phyloP scores from a whole-genome alignment of 2,329 filamentous ascomycete species.

The Westerdykella aurantiaca region DNA sequence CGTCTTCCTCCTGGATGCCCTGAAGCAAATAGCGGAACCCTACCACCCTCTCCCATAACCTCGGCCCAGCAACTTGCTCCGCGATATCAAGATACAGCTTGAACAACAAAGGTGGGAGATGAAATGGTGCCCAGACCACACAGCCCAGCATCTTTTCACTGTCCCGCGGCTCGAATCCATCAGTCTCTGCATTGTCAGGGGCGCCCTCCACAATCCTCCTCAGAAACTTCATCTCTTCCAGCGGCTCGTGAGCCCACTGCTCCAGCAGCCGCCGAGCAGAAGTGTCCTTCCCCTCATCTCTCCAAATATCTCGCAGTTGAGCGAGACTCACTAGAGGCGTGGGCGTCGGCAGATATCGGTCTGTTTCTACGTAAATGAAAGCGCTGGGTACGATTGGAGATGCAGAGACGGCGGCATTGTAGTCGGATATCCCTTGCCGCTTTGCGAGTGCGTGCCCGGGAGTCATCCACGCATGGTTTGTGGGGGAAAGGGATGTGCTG shows the following conservation, averaged over 20 bases:
- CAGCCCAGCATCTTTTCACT: constrained; percentile 57
- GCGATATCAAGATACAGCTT: constrained; percentile 60
- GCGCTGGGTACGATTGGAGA: constrained; percentile 39
- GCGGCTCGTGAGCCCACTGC: constrained; percentile 60
- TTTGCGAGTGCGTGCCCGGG: constrained; percentile 51
- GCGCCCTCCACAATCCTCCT: constrained; percentile 59
- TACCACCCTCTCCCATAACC: constrained; percentile 60
- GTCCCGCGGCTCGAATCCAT: constrained; percentile 43
- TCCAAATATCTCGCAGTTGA: constrained; percentile 1
- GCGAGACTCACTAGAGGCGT: neutral
- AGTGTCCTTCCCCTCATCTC: constrained; percentile 1
- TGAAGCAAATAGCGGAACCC: constrained; percentile 83
- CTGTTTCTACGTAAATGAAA: constrained; percentile 79
- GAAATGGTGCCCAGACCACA: constrained; percentile 81
- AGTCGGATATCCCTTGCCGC: constrained; percentile 61
- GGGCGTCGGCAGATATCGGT: constrained; percentile 47
- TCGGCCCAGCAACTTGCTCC: constrained; percentile 54
- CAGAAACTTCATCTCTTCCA: constrained; percentile 67
- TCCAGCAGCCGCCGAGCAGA: constrained; percentile 16
- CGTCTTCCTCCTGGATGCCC: constrained; percentile 32
- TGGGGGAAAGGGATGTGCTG: constrained; percentile 52
- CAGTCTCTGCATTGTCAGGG: constrained; percentile 54
- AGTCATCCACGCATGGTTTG: constrained; percentile 64
- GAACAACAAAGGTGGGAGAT: constrained; percentile 56
- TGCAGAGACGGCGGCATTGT: constrained; percentile 31